Evolutionary conservation across 2,329 filamentous ascomycete species (phyloP).

Genomic region (Chaetomium sp.): DNA sequence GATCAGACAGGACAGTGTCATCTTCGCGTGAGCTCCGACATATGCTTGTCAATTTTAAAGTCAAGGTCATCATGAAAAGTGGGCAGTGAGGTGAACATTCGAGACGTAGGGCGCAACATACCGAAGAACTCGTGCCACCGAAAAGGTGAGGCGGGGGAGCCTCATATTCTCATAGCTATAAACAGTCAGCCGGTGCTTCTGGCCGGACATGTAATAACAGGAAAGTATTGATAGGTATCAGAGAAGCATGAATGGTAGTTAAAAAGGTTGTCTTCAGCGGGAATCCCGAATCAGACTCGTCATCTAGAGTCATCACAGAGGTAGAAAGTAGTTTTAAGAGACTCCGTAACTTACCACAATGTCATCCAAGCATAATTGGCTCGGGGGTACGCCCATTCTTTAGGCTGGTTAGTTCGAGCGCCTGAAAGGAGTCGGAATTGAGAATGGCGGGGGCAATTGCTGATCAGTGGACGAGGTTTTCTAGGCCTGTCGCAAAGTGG

Average conservation of each 20-base stretch:
- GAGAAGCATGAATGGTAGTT: conserved; percentile 69
- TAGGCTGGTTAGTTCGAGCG: conserved; percentile 10
- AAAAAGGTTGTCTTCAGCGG: conserved; percentile 62
- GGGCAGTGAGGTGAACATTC: conserved; percentile 12
- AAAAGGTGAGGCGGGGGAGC: not conserved
- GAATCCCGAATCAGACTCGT: conserved; percentile 72
- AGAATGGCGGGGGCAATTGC: conserved; percentile 11
- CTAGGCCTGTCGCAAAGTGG: conserved; percentile 97
- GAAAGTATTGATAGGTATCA: conserved; percentile 27
- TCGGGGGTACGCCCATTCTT: conserved; percentile 1
- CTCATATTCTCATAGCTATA: not conserved
- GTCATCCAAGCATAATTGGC: not conserved
- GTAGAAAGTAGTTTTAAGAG: conserved; percentile 13
- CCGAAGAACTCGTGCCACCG: not conserved
- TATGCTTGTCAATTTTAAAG: conserved; percentile 90
- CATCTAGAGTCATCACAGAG: conserved; percentile 57
- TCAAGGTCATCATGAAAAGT: conserved; percentile 68
- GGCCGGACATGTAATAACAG: conserved; percentile 1
- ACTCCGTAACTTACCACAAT: conserved; percentile 13
- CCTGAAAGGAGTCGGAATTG: not conserved
- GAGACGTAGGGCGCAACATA: conserved; percentile 18
- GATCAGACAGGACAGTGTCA: conserved; percentile 44
- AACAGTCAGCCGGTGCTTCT: conserved; percentile 14
- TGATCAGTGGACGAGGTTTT: conserved; percentile 98
- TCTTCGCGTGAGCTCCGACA: conserved; percentile 70